A percentile compares a stretch with the other conserved stretches of the same genome.
These are phyloP conservation scores for Exophiala aquamarina DNA, from an alignment of 2,329 filamentous ascomycete species.

Conservation along the genomic window DNA sequence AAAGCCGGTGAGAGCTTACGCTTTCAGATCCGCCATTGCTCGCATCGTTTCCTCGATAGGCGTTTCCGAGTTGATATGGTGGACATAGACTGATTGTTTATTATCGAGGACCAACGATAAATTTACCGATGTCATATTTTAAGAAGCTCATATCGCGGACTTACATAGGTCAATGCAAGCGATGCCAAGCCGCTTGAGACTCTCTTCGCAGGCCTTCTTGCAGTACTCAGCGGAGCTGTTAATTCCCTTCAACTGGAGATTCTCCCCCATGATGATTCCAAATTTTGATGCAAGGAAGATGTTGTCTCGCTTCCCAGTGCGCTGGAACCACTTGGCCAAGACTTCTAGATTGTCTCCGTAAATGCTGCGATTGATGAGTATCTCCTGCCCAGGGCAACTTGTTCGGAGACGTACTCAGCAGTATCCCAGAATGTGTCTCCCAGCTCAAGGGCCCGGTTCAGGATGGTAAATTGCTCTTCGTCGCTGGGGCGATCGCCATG, in stretches of 20 bases:
- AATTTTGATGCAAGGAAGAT: constrained; percentile 46
- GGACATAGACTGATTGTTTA: too few species aligned
- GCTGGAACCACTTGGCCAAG: constrained; percentile 37
- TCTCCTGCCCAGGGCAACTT: background rate
- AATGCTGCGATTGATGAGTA: too few species aligned
- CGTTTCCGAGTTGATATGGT: constrained; percentile 41
- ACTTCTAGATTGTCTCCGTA: constrained; percentile 17
- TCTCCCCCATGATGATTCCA: too few species aligned
- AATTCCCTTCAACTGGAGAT: constrained; percentile 29
- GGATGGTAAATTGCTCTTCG: constrained; percentile 44
- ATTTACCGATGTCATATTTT: too few species aligned
- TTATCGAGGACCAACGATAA: too few species aligned
- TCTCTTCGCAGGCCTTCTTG: constrained; percentile 35
- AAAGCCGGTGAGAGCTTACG: constrained; percentile 21
- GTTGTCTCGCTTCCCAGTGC: constrained; percentile 38
- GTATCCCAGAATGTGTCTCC: constrained; percentile 48
- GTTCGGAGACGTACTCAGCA: constrained; percentile 23
- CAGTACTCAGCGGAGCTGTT: constrained; percentile 40
- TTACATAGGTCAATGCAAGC: constrained; percentile 41
- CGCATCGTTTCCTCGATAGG: constrained; percentile 46
- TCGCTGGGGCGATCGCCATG: constrained; percentile 29
- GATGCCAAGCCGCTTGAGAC: constrained; percentile 37
- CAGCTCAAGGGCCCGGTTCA: constrained; percentile 46
- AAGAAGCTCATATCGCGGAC: background rate
- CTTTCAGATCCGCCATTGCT: constrained; percentile 45